Percentiles rank a stretch among this genome's conserved stretches.
phyloP scores from a whole-genome alignment of 2,329 filamentous ascomycete genomes.

The Cladosporium sphaerospermum region DNA sequence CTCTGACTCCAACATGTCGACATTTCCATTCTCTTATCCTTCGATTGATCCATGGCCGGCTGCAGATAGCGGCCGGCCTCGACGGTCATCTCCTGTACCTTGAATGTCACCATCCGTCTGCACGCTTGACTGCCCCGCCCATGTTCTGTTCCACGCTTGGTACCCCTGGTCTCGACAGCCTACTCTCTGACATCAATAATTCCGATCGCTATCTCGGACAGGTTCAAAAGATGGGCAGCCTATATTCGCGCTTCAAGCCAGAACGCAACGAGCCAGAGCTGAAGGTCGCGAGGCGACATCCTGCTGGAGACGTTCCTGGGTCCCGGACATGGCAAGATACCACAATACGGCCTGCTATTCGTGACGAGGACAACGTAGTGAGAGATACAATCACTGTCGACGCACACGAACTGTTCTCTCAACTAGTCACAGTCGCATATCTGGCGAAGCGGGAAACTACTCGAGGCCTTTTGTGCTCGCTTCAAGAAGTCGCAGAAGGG shows the following conservation, averaged over 20 bases:
- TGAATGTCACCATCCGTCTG: conserved; percentile 70
- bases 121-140: conserved; percentile 61
- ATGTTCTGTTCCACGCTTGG: conserved; percentile 62
- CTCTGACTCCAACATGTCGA: conserved; percentile 53
- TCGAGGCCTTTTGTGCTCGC: conserved; percentile 56
- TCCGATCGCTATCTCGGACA: conserved; percentile 28
- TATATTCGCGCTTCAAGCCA: conserved; percentile 69
- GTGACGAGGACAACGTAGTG: conserved; percentile 33
- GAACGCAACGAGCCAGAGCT: conserved; percentile 48
- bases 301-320: conserved; percentile 43
- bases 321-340: conserved; percentile 33
- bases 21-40: conserved; percentile 59
- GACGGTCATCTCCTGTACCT: conserved; percentile 63
- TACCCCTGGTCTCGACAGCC: conserved; percentile 52
- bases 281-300: conserved; percentile 35
- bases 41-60: conserved; percentile 58
- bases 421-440: conserved; percentile 63
- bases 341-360: conserved; percentile 13
- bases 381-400: conserved; percentile 60
- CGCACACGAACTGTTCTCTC: conserved; percentile 64
- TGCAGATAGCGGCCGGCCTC: conserved; percentile 53
- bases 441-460: conserved; percentile 60
- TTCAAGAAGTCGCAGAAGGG: conserved; percentile 60
- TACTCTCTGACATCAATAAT: conserved; percentile 30
- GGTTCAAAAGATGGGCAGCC: conserved; percentile 47